Conservation (phyloP, 2,329 filamentous ascomycete species). For the Aspergillus sp. region DNA sequence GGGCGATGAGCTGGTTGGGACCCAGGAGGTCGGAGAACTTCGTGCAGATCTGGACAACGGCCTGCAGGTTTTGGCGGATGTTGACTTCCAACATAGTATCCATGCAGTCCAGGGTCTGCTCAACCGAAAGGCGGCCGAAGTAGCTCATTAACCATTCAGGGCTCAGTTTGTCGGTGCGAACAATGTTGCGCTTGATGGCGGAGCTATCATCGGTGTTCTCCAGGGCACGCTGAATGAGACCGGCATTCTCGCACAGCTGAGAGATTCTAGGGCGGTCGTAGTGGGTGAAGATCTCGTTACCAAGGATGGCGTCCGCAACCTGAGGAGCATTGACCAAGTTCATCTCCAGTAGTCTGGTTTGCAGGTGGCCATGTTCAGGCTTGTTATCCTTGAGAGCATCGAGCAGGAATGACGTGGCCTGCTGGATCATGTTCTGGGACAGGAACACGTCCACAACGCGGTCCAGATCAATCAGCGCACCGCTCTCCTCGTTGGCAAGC, state of each 20-base stretch:
- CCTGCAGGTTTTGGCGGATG: constrained; percentile 93
- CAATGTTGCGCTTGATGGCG: constrained; percentile 86
- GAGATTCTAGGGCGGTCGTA: constrained; percentile 91
- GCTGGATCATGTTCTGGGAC: constrained; percentile 95
- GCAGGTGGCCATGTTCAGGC: constrained; percentile 87
- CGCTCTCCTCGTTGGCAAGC: constrained; percentile 83
- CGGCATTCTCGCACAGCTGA: constrained; percentile 87
- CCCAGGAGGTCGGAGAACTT: constrained; percentile 97
- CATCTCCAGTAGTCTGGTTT: constrained; percentile 96
- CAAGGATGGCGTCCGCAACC: constrained; percentile 94
- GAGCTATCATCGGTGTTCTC: constrained; percentile 93
- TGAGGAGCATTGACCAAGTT: constrained; percentile 95
- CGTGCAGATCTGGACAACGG: constrained; percentile 91
- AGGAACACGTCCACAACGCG: constrained; percentile 98
- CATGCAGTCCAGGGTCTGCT: constrained; percentile 89
- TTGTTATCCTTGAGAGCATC: constrained; percentile 94
- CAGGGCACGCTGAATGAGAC: constrained; percentile 79
- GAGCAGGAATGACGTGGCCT: constrained; percentile 95
- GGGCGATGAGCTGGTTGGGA: constrained; percentile 80
- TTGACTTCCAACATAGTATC: constrained; percentile 96
- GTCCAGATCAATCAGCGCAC: constrained; percentile 85
- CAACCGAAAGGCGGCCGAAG: constrained; percentile 92
- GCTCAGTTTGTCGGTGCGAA: constrained; percentile 78
- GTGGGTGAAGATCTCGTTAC: constrained; percentile 97
- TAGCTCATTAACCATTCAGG: constrained; percentile 89